These are phyloP conservation scores for Rhizopogon hawkerae DNA, from an alignment of 1,284 basidiomycete genomes.

Conservation along the genomic window DNA sequence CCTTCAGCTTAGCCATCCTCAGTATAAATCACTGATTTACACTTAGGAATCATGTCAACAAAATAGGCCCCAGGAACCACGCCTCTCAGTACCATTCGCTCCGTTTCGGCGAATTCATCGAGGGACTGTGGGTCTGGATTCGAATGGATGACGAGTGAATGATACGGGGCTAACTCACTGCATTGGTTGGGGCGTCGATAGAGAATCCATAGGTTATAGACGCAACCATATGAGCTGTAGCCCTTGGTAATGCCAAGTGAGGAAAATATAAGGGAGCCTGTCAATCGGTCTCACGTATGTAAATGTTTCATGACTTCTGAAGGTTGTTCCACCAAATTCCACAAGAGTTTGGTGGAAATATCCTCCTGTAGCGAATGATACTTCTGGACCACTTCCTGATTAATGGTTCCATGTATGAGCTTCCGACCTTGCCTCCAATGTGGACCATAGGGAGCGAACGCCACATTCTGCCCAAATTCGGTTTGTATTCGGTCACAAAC, in stretches of 20 bases:
- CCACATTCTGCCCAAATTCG: background rate
- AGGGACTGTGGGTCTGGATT: slow-evolving; percentile 6
- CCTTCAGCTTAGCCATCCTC: background rate
- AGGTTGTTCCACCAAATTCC: background rate
- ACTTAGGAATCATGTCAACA: slow-evolving; percentile 2
- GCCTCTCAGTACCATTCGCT: background rate
- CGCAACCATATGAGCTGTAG: background rate
- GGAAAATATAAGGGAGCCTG: background rate
- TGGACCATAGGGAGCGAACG: slow-evolving; percentile 12
- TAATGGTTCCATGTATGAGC: slow-evolving; percentile 21
- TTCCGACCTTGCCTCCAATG: slow-evolving; percentile 22
- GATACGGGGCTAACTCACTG: background rate
- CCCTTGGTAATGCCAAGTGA: background rate
- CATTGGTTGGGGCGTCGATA: background rate
- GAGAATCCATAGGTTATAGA: slow-evolving; percentile 1
- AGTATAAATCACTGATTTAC: background rate
- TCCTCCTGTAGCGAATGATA: slow-evolving; percentile 19
- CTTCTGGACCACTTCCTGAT: slow-evolving; percentile 20
- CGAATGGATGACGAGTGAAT: slow-evolving; percentile 2
- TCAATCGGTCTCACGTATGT: background rate
- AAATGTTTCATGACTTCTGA: background rate
- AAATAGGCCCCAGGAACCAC: slow-evolving; percentile 7
- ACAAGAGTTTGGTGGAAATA: background rate
- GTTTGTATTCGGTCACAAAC: background rate
- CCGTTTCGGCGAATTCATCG: slow-evolving; percentile 3